These are phyloP conservation scores for Venturia carpophila DNA, from an alignment of 2,329 filamentous ascomycete genomes.

Conservation along the genomic window DNA sequence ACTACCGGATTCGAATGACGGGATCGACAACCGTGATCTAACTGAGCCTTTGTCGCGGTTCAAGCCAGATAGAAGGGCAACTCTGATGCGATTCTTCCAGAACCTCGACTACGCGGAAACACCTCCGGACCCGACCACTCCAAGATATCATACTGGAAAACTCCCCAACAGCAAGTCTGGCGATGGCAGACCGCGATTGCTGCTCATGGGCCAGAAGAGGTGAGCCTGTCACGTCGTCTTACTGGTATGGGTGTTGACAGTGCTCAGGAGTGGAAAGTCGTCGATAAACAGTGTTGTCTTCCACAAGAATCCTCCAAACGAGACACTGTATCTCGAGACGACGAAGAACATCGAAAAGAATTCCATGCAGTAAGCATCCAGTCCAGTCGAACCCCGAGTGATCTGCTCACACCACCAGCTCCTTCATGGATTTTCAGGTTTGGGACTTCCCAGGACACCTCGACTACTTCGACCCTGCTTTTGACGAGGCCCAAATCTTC, in stretches of 20 bases:
- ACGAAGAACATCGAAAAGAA: constrained; percentile 93
- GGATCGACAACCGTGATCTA: neutral
- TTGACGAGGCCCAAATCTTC: constrained; percentile 90
- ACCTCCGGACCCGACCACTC: constrained; percentile 31
- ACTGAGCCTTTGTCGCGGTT: constrained; percentile 14
- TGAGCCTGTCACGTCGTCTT: constrained; percentile 36
- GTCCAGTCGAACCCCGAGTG: neutral
- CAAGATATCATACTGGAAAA: constrained; percentile 37
- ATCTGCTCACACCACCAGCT: constrained; percentile 46
- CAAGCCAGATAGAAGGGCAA: constrained; percentile 23
- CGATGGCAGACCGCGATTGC: constrained; percentile 68
- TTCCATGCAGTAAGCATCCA: constrained; percentile 69
- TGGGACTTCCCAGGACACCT: constrained; percentile 97
- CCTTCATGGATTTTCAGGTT: constrained; percentile 98
- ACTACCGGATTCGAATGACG: neutral
- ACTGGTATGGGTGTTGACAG: constrained; percentile 16
- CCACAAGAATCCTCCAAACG: constrained; percentile 91
- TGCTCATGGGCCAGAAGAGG: constrained; percentile 95
- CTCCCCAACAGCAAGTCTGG: constrained; percentile 42
- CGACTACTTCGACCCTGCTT: constrained; percentile 81
- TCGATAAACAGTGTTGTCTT: constrained; percentile 99
- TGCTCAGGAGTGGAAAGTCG: constrained; percentile 81
- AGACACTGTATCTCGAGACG: constrained; percentile 92
- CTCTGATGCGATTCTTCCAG: constrained; percentile 37
- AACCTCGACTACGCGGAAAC: constrained; percentile 35